phyloP scores from a whole-genome alignment of 352 stramenopile species.

The Phytophthora macrochlamydospora region DNA sequence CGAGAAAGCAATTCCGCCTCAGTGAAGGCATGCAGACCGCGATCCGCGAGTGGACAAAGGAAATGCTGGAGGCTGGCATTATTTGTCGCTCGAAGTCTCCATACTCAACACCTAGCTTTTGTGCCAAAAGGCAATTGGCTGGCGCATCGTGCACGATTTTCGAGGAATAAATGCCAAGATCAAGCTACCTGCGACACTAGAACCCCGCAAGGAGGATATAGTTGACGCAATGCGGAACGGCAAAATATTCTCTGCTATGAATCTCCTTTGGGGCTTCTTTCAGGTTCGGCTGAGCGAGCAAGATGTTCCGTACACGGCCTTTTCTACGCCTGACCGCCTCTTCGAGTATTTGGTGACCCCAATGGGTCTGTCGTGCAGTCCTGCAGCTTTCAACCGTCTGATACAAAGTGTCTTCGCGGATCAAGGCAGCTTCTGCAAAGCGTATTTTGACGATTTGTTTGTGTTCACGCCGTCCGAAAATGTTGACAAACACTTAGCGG shows the following conservation, averaged over 20 bases:
- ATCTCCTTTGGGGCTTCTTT: background rate
- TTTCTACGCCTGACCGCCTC: background rate
- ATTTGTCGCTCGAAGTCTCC: background rate
- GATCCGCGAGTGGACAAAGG: background rate
- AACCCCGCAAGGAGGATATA: background rate
- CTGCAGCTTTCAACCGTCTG: background rate
- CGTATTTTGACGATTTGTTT: constrained; percentile 14
- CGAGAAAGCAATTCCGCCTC: background rate
- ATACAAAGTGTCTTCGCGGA: constrained; percentile 1
- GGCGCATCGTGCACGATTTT: background rate
- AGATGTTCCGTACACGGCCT: background rate
- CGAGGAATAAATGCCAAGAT: background rate
- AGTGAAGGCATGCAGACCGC: background rate
- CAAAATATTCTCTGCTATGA: background rate
- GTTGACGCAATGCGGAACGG: background rate
- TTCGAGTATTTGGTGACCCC: constrained; percentile 3
- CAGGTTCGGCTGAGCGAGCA: background rate
- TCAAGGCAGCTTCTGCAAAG: constrained; percentile 2
- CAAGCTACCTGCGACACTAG: background rate
- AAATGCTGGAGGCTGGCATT: background rate
- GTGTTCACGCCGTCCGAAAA: constrained; percentile 1
- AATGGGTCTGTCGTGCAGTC: constrained; percentile 3
- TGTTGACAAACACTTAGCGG: constrained; percentile 1
- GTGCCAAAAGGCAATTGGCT: background rate
- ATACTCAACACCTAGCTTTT: background rate